Evolutionary conservation across 2,329 filamentous ascomycete species (phyloP).

Genomic region (Epichloe brachyelytri): DNA sequence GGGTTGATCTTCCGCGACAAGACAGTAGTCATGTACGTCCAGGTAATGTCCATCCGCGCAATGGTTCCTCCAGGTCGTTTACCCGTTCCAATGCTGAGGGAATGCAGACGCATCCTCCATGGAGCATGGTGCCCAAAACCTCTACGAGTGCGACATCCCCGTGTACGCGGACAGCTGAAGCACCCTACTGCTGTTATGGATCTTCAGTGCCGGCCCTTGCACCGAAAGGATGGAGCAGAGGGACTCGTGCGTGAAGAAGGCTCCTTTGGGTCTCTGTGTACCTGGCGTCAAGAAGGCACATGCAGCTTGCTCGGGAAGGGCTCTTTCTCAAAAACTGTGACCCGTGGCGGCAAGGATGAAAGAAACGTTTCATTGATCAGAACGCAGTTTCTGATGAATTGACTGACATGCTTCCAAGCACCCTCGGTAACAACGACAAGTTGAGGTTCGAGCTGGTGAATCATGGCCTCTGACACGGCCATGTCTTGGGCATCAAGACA

Average conservation of each 20-base stretch:
- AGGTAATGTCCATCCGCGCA: slow-evolving; percentile 35
- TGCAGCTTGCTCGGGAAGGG: slow-evolving; percentile 35
- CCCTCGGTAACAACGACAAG: slow-evolving; percentile 32
- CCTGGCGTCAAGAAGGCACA: slow-evolving; percentile 48
- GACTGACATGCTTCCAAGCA: slow-evolving; percentile 25
- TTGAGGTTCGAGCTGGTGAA: slow-evolving; percentile 29
- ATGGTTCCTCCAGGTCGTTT: slow-evolving; percentile 37
- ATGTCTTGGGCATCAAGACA: slow-evolving; percentile 34
- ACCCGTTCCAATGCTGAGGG: slow-evolving; percentile 37
- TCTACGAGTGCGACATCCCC: slow-evolving; percentile 39
- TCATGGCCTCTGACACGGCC: slow-evolving; percentile 27
- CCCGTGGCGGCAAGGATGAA: slow-evolving; percentile 19
- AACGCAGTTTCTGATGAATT: slow-evolving; percentile 26
- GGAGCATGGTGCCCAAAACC: slow-evolving; percentile 36
- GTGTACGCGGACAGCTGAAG: slow-evolving; percentile 41
- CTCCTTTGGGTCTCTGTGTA: slow-evolving; percentile 40
- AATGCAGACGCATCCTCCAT: slow-evolving; percentile 47
- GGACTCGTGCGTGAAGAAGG: slow-evolving; percentile 48
- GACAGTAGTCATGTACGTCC: slow-evolving; percentile 44
- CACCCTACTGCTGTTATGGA: slow-evolving; percentile 39
- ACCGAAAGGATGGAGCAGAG: slow-evolving; percentile 40
- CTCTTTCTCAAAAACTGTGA: slow-evolving; percentile 16
- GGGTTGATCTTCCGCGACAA: slow-evolving; percentile 36
- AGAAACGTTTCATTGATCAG: slow-evolving; percentile 30
- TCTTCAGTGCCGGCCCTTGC: slow-evolving; percentile 36